Evolutionary conservation across 495 filamentous ascomycete species (phyloP).

Genomic region (Talaromyces stipitatus): DNA sequence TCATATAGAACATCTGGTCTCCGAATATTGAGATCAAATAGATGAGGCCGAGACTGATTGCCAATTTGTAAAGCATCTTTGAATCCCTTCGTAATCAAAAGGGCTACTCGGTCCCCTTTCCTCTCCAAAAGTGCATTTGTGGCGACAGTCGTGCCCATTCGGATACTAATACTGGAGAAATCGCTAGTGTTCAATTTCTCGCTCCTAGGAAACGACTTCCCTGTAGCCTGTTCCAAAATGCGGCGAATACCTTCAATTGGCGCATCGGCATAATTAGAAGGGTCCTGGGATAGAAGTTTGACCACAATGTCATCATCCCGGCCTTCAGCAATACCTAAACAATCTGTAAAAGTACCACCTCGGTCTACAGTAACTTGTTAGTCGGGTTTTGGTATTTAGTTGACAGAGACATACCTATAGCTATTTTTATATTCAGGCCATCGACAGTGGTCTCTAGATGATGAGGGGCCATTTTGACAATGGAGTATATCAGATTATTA

Average conservation of each 20-base stretch:
- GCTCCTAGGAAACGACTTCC: constrained; percentile 11
- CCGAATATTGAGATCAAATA: constrained; percentile 74
- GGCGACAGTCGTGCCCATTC: constrained; percentile 89
- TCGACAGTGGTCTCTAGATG: constrained; percentile 4
- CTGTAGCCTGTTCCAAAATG: constrained; percentile 14
- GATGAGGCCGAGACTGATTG: constrained; percentile 74
- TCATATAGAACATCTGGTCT: constrained; percentile 77
- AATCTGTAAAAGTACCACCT: constrained; percentile 19
- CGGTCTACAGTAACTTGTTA: constrained; percentile 6
- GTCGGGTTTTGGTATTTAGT: background rate
- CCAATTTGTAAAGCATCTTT: constrained; percentile 84
- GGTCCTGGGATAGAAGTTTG: constrained; percentile 77
- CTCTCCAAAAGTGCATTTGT: constrained; percentile 86
- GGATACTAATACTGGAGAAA: constrained; percentile 64
- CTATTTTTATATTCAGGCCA: constrained; percentile 16
- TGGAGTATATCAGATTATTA: background rate
- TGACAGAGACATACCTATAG: constrained; percentile 11
- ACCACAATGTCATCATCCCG: constrained; percentile 49
- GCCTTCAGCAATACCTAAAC: constrained; percentile 9
- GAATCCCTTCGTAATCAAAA: constrained; percentile 91
- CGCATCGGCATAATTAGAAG: constrained; percentile 72
- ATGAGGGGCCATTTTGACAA: constrained; percentile 11
- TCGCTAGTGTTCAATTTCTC: constrained; percentile 10
- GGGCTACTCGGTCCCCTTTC: constrained; percentile 86
- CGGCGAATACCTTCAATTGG: constrained; percentile 63